phyloP scores from a whole-genome alignment of 192 early-diverging fungal species.

The Coemansia sp. region DNA sequence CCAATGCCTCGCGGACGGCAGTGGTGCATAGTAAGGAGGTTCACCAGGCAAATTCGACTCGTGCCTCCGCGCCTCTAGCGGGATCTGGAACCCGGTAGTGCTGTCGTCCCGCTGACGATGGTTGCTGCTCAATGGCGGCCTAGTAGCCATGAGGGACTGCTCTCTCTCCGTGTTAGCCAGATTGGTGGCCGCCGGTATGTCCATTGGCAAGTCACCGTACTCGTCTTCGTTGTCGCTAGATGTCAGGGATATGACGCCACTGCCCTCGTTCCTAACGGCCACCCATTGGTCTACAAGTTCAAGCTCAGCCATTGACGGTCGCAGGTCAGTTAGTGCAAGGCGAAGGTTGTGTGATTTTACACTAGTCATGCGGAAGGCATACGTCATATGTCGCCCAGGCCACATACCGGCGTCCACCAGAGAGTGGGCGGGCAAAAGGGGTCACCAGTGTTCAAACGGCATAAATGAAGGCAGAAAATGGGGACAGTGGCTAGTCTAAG shows the following conservation, averaged over 20 bases:
- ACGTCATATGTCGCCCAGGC: not conserved
- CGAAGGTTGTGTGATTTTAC: not conserved
- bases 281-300: constrained; percentile 55
- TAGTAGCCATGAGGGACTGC: not conserved
- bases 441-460: not conserved
- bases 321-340: not conserved
- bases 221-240: constrained; percentile 54
- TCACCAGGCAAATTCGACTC: constrained; percentile 4
- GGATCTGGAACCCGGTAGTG: constrained; percentile 21
- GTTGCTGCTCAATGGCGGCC: not conserved
- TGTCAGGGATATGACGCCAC: constrained; percentile 56
- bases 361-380: not conserved
- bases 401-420: not conserved
- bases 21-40: constrained; percentile 9
- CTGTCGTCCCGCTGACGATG: not conserved
- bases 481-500: constrained; percentile 11
- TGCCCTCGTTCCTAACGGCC: constrained; percentile 45
- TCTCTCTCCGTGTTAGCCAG: not conserved
- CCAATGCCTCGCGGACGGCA: constrained; percentile 3
- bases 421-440: not conserved
- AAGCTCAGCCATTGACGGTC: not conserved
- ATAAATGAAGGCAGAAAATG: constrained; percentile 4
- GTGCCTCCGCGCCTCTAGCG: constrained; percentile 14
- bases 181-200: not conserved
- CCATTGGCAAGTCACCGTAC: constrained; percentile 13